These are phyloP conservation scores for Cladosporium velox DNA, from an alignment of 2,329 filamentous ascomycete species.

Conservation along the genomic window DNA sequence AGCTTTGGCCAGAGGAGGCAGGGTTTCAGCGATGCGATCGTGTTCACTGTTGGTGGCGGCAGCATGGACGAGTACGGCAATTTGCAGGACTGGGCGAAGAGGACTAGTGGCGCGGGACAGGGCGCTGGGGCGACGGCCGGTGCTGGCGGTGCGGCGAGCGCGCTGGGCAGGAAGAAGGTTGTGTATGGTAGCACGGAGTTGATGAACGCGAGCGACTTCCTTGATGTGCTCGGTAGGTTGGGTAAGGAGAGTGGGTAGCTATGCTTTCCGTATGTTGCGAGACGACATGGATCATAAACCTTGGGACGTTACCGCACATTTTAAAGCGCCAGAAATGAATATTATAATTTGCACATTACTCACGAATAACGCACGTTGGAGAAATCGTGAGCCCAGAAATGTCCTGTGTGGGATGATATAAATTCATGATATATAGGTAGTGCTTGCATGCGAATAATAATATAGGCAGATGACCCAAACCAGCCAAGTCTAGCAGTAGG, in stretches of 20 bases:
- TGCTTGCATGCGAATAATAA: background rate
- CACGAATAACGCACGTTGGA: background rate
- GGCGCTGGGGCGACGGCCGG: background rate
- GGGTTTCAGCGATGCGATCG: conserved; percentile 44
- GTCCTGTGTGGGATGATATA: background rate
- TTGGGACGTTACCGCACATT: background rate
- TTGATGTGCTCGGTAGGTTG: conserved; percentile 59
- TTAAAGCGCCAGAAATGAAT: background rate
- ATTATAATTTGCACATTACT: background rate
- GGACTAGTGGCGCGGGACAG: conserved; percentile 56
- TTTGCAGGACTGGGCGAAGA: conserved; percentile 89
- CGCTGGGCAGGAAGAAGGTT: conserved; percentile 71
- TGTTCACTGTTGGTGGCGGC: conserved; percentile 68
- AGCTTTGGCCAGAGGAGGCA: conserved; percentile 83
- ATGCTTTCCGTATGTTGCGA: no score
- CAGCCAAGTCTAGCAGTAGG: background rate
- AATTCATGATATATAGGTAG: background rate
- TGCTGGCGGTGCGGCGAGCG: conserved; percentile 52
- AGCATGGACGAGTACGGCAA: conserved; percentile 99
- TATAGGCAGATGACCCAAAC: background rate
- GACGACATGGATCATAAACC: background rate
- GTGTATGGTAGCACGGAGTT: conserved; percentile 91
- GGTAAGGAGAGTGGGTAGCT: conserved; percentile 55
- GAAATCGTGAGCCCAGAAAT: background rate
- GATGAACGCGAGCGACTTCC: conserved; percentile 63